Evolutionary conservation across 2,329 filamentous ascomycete genomes (phyloP).

Genomic region (Ascochyta viciae-villosae): DNA sequence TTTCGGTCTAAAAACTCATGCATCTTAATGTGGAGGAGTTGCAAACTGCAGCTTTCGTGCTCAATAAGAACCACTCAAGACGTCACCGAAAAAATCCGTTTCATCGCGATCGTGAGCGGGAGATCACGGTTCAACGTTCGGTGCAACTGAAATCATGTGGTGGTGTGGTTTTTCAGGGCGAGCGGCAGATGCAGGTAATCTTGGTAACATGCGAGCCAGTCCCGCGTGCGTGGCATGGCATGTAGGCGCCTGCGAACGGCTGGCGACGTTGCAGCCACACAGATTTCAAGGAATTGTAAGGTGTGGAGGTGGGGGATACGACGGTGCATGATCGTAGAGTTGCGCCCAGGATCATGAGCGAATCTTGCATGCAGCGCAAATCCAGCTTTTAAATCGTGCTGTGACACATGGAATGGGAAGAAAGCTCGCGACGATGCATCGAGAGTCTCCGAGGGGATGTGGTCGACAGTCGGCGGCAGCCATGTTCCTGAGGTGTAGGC

Average conservation of each 20-base stretch:
- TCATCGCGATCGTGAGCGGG: slow-evolving; percentile 4
- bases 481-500: neutral
- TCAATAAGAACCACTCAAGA: neutral
- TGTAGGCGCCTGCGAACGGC: slow-evolving; percentile 19
- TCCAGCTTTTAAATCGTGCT: slow-evolving; percentile 4
- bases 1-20: neutral
- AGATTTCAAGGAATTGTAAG: slow-evolving; percentile 12
- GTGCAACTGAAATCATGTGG: slow-evolving; percentile 3
- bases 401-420: slow-evolving; percentile 14
- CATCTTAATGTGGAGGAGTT: neutral
- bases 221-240: slow-evolving; percentile 5
- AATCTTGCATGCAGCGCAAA: slow-evolving; percentile 36
- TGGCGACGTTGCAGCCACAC: slow-evolving; percentile 16
- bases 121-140: slow-evolving; percentile 5
- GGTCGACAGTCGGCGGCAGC: neutral
- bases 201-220: slow-evolving; percentile 13
- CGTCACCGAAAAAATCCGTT: neutral
- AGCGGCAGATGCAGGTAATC: slow-evolving; percentile 5
- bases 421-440: slow-evolving; percentile 10
- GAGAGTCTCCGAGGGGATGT: neutral
- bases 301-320: slow-evolving; percentile 21
- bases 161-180: neutral
- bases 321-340: slow-evolving; percentile 21
- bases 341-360: slow-evolving; percentile 27
- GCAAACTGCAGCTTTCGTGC: neutral